phyloP scores from a whole-genome alignment of 1,139 yeast genomes.

The Suhomyces terraborum region DNA sequence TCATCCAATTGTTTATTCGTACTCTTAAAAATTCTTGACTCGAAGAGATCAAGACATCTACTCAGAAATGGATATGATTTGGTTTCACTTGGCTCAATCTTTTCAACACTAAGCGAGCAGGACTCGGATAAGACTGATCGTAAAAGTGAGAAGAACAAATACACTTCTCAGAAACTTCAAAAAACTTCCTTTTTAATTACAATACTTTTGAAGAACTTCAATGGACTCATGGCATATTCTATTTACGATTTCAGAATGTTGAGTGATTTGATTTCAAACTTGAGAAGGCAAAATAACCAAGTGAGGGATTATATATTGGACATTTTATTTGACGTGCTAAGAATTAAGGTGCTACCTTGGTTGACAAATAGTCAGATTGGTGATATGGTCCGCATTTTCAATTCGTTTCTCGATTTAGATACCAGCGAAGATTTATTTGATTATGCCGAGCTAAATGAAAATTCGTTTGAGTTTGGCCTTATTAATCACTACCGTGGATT shows the following conservation, averaged over 20 bases:
- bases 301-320: slow-evolving; percentile 70
- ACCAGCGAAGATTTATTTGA: slow-evolving; percentile 4
- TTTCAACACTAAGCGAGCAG: slow-evolving; percentile 32
- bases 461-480: slow-evolving; percentile 20
- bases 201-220: slow-evolving; percentile 66
- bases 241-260: slow-evolving; percentile 60
- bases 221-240: slow-evolving; percentile 73
- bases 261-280: slow-evolving; percentile 59
- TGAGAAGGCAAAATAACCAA: slow-evolving; percentile 56
- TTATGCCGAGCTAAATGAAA: slow-evolving; percentile 1
- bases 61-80: slow-evolving; percentile 67
- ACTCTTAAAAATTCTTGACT: slow-evolving; percentile 60
- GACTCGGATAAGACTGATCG: slow-evolving; percentile 23
- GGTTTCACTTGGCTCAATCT: slow-evolving; percentile 62
- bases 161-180: slow-evolving; percentile 47
- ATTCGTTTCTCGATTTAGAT: slow-evolving; percentile 2
- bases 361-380: slow-evolving; percentile 40
- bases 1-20: slow-evolving; percentile 59
- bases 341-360: slow-evolving; percentile 66
- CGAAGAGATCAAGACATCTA: slow-evolving; percentile 56
- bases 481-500: slow-evolving; percentile 67
- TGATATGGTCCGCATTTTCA: slow-evolving; percentile 25
- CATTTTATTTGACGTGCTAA: slow-evolving; percentile 65
- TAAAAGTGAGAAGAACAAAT: slow-evolving; percentile 7
- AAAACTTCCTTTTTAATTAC: slow-evolving; percentile 64